Evolutionary conservation across 1,139 yeast genomes (phyloP).

Genomic region (Yueomyces sp.): DNA sequence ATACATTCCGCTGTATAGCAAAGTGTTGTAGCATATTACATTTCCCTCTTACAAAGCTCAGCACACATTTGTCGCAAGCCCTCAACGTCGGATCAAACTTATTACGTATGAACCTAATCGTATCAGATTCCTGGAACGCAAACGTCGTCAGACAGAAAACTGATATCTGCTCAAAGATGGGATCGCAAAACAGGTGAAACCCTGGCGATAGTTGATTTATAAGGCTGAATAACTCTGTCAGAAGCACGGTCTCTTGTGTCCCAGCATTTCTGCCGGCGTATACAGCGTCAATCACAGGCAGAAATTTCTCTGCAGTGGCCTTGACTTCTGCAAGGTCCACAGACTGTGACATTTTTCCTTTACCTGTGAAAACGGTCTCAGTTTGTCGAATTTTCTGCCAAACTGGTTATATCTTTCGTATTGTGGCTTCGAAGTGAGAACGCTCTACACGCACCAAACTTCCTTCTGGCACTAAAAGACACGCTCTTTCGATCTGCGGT

Average conservation of each 20-base stretch:
- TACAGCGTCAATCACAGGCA: conserved; percentile 16
- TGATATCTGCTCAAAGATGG: conserved; percentile 33
- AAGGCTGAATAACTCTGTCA: conserved; percentile 20
- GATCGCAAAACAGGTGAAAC: conserved; percentile 47
- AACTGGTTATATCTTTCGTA: no score
- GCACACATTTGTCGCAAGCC: conserved; percentile 40
- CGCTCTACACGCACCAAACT: no score
- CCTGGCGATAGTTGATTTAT: conserved; percentile 15
- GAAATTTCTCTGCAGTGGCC: conserved; percentile 10
- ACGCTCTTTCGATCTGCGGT: no score
- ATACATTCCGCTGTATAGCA: conserved; percentile 36
- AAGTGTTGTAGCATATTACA: conserved; percentile 40
- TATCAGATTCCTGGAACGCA: conserved; percentile 40
- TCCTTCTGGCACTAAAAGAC: no score
- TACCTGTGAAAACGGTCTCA: no score
- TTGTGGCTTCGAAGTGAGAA: no score
- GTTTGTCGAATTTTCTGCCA: no score
- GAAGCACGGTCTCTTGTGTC: conserved; percentile 17
- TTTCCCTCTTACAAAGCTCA: conserved; percentile 40
- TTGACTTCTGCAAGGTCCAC: background rate
- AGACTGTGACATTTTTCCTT: background rate
- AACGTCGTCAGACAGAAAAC: conserved; percentile 45
- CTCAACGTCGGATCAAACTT: conserved; percentile 30
- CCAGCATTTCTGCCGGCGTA: conserved; percentile 16
- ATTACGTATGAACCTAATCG: conserved; percentile 32